A percentile compares a stretch with the other conserved stretches of the same genome.
Evolutionary conservation across 2,329 filamentous ascomycete genomes (phyloP).

Genomic region (Hymenoscyphus infarciens): DNA sequence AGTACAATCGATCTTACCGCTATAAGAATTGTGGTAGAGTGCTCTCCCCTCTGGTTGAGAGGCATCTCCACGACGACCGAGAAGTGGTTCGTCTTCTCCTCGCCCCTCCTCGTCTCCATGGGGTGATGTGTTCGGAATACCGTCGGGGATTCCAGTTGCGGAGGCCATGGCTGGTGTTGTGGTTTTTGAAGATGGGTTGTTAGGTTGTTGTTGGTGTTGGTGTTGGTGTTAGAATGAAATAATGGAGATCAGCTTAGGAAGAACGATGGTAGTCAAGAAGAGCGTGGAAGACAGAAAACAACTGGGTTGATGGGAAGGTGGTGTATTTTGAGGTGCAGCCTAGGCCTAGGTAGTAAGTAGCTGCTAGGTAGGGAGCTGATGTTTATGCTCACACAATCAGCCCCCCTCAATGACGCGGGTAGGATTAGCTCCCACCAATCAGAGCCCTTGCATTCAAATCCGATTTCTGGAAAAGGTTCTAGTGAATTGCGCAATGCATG

Average conservation of each 20-base stretch:
- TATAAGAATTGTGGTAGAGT: constrained; percentile 67
- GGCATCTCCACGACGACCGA: constrained; percentile 69
- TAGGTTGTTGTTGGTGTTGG: not conserved
- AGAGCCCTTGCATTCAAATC: constrained; percentile 13
- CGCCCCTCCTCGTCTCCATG: constrained; percentile 30
- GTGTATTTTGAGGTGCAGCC: not conserved
- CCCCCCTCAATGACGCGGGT: constrained; percentile 16
- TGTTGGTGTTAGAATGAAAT: not conserved
- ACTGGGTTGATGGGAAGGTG: not conserved
- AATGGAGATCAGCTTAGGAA: not conserved
- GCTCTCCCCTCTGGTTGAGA: constrained; percentile 62
- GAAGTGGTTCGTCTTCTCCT: constrained; percentile 64
- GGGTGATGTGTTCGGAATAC: constrained; percentile 29
- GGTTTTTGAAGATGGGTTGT: not conserved
- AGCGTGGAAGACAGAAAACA: not conserved
- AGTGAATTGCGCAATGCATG: constrained; percentile 10
- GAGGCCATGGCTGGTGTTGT: constrained; percentile 55
- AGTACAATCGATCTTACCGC: constrained; percentile 51
- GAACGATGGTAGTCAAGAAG: not conserved
- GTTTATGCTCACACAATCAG: constrained; percentile 8
- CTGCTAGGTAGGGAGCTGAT: not conserved
- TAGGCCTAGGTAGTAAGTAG: too few relatives aligned
- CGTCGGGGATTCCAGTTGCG: constrained; percentile 62
- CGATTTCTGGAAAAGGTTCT: constrained; percentile 7
- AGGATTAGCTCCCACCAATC: constrained; percentile 22